These are phyloP conservation scores for Akanthomyces dipterigenus DNA, from an alignment of 2,329 filamentous ascomycete genomes.

Conservation along the genomic window DNA sequence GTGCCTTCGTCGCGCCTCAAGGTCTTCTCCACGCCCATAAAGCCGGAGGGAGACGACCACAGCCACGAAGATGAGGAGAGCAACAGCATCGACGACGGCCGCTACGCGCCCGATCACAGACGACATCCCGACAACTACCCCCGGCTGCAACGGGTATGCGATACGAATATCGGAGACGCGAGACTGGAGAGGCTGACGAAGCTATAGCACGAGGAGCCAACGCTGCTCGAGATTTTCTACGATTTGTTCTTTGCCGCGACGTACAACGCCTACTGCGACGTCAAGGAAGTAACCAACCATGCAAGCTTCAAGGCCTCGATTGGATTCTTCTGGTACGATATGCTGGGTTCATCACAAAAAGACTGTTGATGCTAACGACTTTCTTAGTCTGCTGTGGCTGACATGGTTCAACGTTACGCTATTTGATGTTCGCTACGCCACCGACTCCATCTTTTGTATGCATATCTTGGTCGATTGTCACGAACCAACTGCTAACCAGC, in stretches of 20 bases:
- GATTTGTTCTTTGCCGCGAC: constrained; percentile 48
- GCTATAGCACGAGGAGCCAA: constrained; percentile 27
- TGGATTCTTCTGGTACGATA: constrained; percentile 25
- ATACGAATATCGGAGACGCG: neutral
- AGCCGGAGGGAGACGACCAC: neutral
- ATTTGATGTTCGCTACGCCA: constrained; percentile 59
- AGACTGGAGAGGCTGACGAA: neutral
- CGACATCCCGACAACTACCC: constrained; percentile 10
- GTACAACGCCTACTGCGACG: constrained; percentile 49
- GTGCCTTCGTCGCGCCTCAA: constrained; percentile 9
- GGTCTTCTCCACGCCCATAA: constrained; percentile 9
- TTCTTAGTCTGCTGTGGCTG: constrained; percentile 51
- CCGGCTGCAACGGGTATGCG: constrained; percentile 6
- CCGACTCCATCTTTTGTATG: constrained; percentile 53
- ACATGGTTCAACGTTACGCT: constrained; percentile 60
- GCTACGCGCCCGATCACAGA: constrained; percentile 5
- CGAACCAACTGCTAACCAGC: neutral
- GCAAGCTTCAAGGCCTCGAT: constrained; percentile 28
- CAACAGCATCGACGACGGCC: neutral
- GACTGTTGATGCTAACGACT: neutral
- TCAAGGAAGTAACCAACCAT: constrained; percentile 24
- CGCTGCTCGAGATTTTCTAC: constrained; percentile 31
- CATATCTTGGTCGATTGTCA: neutral
- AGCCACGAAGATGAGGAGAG: neutral
- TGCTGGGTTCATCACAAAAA: neutral